Evolutionary conservation across 176 grass and related monocot species (phyloP).

Genomic region (Carex cristatella): DNA sequence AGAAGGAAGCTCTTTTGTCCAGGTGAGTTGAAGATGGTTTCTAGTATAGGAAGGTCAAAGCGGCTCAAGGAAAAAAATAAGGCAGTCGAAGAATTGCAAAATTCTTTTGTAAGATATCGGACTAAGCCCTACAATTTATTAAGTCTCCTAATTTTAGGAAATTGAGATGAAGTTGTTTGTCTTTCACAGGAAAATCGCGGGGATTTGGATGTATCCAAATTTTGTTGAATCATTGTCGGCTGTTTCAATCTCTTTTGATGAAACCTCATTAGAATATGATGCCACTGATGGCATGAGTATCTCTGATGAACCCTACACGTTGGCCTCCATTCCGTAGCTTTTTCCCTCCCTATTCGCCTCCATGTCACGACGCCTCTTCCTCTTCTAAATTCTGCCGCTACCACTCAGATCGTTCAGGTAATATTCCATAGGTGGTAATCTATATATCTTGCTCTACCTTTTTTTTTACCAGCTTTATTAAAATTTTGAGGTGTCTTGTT

Average conservation of each 20-base stretch:
- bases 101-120: background rate
- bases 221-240: background rate
- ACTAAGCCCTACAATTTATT: background rate
- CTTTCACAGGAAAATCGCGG: background rate
- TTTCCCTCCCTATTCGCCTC: too few species aligned
- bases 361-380: too few species aligned
- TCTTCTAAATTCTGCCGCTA: too few species aligned
- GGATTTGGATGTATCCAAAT: background rate
- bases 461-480: background rate
- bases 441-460: background rate
- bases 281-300: constrained; percentile 13
- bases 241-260: constrained; percentile 23
- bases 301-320: constrained; percentile 8
- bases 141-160: background rate
- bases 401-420: too few species aligned
- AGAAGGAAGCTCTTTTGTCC: background rate
- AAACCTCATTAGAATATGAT: constrained; percentile 32
- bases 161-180: background rate
- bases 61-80: background rate
- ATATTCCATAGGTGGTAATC: too few species aligned
- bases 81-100: background rate
- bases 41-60: background rate
- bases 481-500: background rate
- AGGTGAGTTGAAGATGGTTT: background rate
- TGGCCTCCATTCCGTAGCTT: too few species aligned